These are phyloP conservation scores for Diospyros kaki DNA, from an alignment of 148 eudicot genomes.

Conservation along the genomic window DNA sequence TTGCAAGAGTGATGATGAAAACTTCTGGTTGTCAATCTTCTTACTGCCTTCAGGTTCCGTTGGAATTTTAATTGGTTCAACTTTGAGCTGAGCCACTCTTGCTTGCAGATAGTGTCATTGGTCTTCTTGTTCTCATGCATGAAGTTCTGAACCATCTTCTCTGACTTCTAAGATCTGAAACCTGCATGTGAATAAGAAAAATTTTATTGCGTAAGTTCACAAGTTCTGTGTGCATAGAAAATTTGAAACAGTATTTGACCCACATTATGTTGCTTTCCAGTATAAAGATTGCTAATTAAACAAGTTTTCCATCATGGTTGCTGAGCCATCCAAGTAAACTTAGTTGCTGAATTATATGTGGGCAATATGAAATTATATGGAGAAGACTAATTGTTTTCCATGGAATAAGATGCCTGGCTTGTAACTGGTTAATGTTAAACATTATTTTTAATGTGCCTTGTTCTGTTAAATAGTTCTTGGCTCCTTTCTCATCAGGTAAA, in stretches of 20 bases:
- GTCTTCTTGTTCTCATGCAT: background rate
- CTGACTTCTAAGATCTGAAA: background rate
- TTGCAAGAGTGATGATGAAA: background rate
- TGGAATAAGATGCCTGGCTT: background rate
- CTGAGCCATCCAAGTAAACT: background rate
- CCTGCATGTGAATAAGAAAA: background rate
- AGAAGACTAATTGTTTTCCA: background rate
- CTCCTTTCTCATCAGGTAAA: constrained; percentile 51
- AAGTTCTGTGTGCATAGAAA: background rate
- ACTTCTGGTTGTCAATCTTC: background rate
- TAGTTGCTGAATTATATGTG: background rate
- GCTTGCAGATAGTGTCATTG: background rate
- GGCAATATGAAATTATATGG: background rate
- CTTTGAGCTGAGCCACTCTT: background rate
- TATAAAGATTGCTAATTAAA: background rate
- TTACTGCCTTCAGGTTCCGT: background rate
- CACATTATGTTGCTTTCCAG: background rate
- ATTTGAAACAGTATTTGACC: background rate
- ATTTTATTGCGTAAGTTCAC: background rate
- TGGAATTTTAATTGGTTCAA: background rate
- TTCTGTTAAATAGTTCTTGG: constrained; percentile 7
- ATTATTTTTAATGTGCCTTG: background rate
- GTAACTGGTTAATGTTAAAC: background rate
- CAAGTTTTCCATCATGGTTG: background rate
- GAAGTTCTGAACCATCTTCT: background rate